These are phyloP conservation scores for Pueraria montana DNA, from an alignment of 306 rosid species.

Conservation along the genomic window DNA sequence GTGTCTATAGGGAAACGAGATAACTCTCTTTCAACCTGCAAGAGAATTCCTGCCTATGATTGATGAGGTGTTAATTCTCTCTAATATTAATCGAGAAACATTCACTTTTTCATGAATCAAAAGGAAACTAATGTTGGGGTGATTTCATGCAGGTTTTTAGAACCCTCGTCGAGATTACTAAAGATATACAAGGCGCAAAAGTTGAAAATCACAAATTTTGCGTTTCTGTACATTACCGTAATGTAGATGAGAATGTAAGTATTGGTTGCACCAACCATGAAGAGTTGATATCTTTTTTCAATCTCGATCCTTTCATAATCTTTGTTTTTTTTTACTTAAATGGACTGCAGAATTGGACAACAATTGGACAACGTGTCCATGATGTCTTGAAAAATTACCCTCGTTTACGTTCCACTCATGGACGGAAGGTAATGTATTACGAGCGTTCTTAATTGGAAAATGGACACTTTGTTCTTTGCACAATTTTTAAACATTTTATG, in stretches of 20 bases:
- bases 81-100: not conserved
- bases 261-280: not conserved
- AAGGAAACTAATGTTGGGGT: not conserved
- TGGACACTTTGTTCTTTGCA: slow-evolving; percentile 17
- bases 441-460: not conserved
- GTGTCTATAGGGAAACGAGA: slow-evolving; percentile 76
- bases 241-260: slow-evolving; percentile 84
- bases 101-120: not conserved
- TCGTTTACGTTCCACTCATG: slow-evolving; percentile 84
- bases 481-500: not conserved
- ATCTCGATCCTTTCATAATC: slow-evolving; percentile 7
- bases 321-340: slow-evolving; percentile 10
- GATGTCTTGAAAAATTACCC: slow-evolving; percentile 81
- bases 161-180: slow-evolving; percentile 80
- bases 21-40: slow-evolving; percentile 92
- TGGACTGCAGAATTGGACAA: slow-evolving; percentile 78
- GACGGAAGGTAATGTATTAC: slow-evolving; percentile 75
- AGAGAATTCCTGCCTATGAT: slow-evolving; percentile 85
- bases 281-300: not conserved
- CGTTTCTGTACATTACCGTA: slow-evolving; percentile 94
- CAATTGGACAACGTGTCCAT: slow-evolving; percentile 83
- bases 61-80: slow-evolving; percentile 66
- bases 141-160: slow-evolving; percentile 74
- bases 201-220: slow-evolving; percentile 98
- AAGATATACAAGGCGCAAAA: slow-evolving; percentile 76